Conservation (phyloP, 768 basidiomycete species). For the Lentinula aciculospora region DNA sequence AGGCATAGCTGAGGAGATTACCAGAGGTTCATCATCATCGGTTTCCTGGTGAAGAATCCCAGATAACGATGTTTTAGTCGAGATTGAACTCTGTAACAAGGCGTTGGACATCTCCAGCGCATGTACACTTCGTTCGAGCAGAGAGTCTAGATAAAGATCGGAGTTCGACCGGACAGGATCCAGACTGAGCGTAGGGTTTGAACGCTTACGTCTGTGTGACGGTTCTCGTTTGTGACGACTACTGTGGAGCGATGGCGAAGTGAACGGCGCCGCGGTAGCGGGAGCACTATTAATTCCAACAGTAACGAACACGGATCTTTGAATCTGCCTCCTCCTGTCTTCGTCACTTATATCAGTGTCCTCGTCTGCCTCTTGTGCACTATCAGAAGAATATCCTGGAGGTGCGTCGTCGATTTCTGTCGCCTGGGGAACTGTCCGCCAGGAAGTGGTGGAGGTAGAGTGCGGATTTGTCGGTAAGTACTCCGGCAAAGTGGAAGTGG, state of each 20-base stretch:
- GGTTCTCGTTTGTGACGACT: conserved; percentile 16
- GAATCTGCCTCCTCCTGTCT: not conserved
- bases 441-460: conserved; percentile 23
- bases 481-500: conserved; percentile 58
- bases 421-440: conserved; percentile 7
- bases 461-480: conserved; percentile 36
- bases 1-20: not conserved
- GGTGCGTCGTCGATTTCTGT: conserved; percentile 29
- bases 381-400: conserved; percentile 74
- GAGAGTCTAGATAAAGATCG: conserved; percentile 67
- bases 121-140: conserved; percentile 77
- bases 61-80: conserved; percentile 55
- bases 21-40: not conserved
- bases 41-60: conserved; percentile 6
- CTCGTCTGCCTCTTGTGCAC: conserved; percentile 71
- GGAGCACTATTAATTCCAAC: conserved; percentile 7
- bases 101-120: conserved; percentile 84
- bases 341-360: conserved; percentile 40
- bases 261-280: conserved; percentile 12
- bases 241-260: conserved; percentile 11
- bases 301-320: not conserved
- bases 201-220: not conserved
- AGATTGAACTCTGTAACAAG: conserved; percentile 69
- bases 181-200: not conserved
- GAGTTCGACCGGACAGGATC: conserved; percentile 8